Conservation (phyloP, 345 rosid genomes). For the Ailanthus altissimus region DNA sequence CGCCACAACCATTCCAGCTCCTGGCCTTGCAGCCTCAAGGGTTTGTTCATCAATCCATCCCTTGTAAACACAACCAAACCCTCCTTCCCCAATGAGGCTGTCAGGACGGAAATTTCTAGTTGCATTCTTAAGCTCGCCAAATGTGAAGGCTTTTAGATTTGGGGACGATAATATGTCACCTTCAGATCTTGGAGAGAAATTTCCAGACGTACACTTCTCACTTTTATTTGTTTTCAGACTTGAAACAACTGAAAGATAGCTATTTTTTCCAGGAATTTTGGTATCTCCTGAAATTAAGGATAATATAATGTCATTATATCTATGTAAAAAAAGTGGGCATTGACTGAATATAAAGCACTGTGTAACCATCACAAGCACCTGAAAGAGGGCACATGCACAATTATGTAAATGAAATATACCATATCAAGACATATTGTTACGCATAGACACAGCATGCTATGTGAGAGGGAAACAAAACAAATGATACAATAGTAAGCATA, state of each 20-base stretch:
- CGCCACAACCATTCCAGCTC: conserved; percentile 56
- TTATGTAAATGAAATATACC: neutral
- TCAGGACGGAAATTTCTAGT: conserved; percentile 66
- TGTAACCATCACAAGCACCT: conserved; percentile 2
- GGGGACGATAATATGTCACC: conserved; percentile 51
- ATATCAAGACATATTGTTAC: neutral
- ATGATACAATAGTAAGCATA: neutral
- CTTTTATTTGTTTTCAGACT: conserved; percentile 10
- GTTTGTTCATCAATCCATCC: conserved; percentile 68
- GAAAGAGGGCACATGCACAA: conserved; percentile 4
- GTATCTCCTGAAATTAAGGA: conserved; percentile 25
- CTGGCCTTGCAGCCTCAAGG: conserved; percentile 39
- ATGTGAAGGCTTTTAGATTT: conserved; percentile 55
- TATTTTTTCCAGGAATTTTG: conserved; percentile 16
- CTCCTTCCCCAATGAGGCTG: conserved; percentile 83
- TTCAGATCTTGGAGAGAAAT: conserved; percentile 41
- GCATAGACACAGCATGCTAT: neutral
- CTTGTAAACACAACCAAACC: conserved; percentile 81
- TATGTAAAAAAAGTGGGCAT: neutral
- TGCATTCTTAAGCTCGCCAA: conserved; percentile 57
- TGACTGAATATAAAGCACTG: conserved; percentile 13
- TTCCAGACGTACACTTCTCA: conserved; percentile 27
- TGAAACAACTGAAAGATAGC: conserved; percentile 30
- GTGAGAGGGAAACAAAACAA: neutral
- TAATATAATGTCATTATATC: neutral